Evolutionary conservation across 495 filamentous ascomycete species (phyloP).

Genomic region (Neurospora sp.): DNA sequence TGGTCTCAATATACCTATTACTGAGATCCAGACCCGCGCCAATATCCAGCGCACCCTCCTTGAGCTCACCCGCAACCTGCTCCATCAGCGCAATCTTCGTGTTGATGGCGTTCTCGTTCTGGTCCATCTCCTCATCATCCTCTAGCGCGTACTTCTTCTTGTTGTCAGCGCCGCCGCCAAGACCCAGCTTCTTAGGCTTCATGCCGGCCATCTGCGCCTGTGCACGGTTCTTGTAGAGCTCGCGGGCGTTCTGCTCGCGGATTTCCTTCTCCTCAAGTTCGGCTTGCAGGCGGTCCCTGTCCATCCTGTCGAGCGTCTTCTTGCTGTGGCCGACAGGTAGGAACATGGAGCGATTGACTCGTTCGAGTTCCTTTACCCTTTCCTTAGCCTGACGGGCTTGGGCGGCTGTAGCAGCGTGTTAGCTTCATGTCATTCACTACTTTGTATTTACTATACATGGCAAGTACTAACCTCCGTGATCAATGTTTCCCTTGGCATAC

Average conservation of each 20-base stretch:
- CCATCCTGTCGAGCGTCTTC: constrained; percentile 1
- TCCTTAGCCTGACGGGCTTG: constrained; percentile 6
- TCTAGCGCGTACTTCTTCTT: neutral
- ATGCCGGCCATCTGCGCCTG: neutral
- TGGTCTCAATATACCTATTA: neutral
- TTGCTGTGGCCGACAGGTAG: constrained; percentile 3
- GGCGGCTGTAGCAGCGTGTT: neutral
- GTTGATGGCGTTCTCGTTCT: neutral
- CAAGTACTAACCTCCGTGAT: constrained; percentile 2
- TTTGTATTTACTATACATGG: too few species aligned
- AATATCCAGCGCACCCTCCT: too few species aligned
- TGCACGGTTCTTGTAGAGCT: neutral
- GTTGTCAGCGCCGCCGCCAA: neutral
- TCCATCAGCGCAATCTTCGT: too few species aligned
- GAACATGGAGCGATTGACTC: constrained; percentile 9
- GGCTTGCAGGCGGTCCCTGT: neutral
- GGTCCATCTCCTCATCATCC: constrained; percentile 5
- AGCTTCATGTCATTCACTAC: neutral
- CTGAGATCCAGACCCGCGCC: too few species aligned
- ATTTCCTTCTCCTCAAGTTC: constrained; percentile 2
- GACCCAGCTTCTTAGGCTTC: constrained; percentile 6
- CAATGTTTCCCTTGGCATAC: constrained; percentile 4
- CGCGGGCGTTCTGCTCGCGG: constrained; percentile 1
- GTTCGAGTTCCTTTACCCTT: constrained; percentile 3
- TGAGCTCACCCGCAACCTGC: too few species aligned